Evolutionary conservation across 495 filamentous ascomycete genomes (phyloP), one percentile per base, ranked within the genome.

Genomic region (Aspergillus taichungensis): DNA sequence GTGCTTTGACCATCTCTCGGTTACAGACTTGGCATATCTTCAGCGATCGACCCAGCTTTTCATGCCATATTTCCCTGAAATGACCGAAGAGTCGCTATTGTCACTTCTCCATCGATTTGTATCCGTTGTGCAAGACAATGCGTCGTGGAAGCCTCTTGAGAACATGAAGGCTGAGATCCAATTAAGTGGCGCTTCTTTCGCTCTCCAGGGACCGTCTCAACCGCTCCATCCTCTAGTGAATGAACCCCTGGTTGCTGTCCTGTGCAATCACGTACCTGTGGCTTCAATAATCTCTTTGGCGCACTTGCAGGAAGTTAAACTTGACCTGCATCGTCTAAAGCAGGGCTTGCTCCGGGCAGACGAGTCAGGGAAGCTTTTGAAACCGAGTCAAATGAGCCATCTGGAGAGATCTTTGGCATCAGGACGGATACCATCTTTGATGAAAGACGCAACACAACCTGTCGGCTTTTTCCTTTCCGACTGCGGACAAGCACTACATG

Each of bases 341-440:
- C 61, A 69, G 50, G 42, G 52, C 9, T 52, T 73, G 45, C 35
- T 59, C 13, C 53, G 47, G 35, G 67, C 67, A 12, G 57, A 71
- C 34, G 58, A 63, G 30, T 62, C 67, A 29, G 62, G 55, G 12
- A 63, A 61, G 32, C 49, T 56, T 13, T 61, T 71, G 10, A 80
- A 80, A 50, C 73, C 81, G 24, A 78, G 76, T 6, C 68, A 78
- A 37, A 73, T 86, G 72, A 85, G 77, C 47, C 74, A 80, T 3
- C 63, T 90, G 12, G 82, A 89, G 61, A 67, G 84, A 40, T 88
- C 85, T 8, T 62, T 78, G 36, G 72, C 78, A 10, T 74, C 76
- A 8, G 61, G 59, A 40, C 73, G 75, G 8, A 73, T 83, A 24
- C 73, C 76, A 14, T 71, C 74, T 8, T 68, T 82, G 13, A 74